phyloP scores from a whole-genome alignment of 148 eudicot species.

The Rhododendron mucronatum region DNA sequence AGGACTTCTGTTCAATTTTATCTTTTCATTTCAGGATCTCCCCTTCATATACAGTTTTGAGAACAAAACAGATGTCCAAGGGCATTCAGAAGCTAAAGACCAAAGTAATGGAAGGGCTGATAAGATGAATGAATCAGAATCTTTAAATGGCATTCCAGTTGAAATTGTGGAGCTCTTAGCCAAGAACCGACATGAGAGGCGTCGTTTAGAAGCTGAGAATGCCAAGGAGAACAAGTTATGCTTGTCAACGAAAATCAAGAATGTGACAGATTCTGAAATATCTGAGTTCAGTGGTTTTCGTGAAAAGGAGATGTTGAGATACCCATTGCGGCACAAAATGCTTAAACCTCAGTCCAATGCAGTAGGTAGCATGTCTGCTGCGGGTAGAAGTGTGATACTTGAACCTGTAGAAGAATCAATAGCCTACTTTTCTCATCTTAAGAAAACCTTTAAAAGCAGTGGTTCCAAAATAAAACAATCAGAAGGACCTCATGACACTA shows the following conservation, averaged over 20 bases:
- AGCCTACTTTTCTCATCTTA: conserved; percentile 1
- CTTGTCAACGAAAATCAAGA: not conserved
- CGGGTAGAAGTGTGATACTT: not conserved
- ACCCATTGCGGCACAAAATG: not conserved
- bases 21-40: conserved; percentile 14
- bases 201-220: conserved; percentile 13
- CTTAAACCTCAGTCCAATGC: conserved; percentile 8
- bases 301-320: not conserved
- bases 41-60: not conserved
- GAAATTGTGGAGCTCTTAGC: conserved; percentile 27
- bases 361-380: not conserved
- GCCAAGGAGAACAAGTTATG: conserved; percentile 7
- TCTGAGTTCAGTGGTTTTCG: not conserved
- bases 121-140: conserved; percentile 9
- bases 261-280: conserved; percentile 1
- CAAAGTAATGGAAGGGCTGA: not conserved
- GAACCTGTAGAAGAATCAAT: not conserved
- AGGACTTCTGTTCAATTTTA: not conserved
- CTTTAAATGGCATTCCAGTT: conserved; percentile 14
- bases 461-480: conserved; percentile 3
- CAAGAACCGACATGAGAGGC: conserved; percentile 16
- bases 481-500: not conserved
- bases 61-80: not conserved
- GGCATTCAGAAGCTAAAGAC: not conserved
- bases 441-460: conserved; percentile 10